These are phyloP conservation scores for Cucurbita argyrosperma DNA, from an alignment of 306 rosid species.

Conservation along the genomic window DNA sequence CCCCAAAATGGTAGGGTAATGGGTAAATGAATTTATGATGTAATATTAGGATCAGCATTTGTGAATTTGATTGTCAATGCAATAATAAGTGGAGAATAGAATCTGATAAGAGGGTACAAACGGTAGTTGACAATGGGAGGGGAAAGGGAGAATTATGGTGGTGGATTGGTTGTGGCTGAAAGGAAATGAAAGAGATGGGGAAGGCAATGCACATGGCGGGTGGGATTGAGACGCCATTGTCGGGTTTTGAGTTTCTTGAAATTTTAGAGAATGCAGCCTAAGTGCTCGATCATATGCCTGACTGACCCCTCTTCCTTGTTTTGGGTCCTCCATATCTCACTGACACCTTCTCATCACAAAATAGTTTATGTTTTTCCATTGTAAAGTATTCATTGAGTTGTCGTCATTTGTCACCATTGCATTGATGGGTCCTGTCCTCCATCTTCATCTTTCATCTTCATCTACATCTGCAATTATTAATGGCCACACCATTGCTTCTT, in stretches of 20 bases:
- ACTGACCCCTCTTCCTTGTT: background rate
- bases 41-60: background rate
- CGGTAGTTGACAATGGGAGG: slow-evolving; percentile 6
- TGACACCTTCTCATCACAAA: background rate
- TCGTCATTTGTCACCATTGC: slow-evolving; percentile 1
- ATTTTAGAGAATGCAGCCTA: background rate
- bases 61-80: background rate
- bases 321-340: slow-evolving; percentile 6
- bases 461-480: background rate
- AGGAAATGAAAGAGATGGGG: slow-evolving; percentile 3
- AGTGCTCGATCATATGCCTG: background rate
- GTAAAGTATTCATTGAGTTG: background rate
- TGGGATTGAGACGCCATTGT: slow-evolving; percentile 1
- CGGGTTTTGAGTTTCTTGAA: slow-evolving; percentile 1
- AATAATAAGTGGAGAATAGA: background rate
- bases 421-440: background rate
- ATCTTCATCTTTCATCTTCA: background rate
- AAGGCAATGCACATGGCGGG: background rate
- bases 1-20: background rate
- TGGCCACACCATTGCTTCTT: background rate
- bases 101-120: background rate
- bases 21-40: background rate
- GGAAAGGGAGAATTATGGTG: background rate
- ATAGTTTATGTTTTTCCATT: background rate
- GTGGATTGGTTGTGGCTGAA: background rate